phyloP scores from a whole-genome alignment of 306 rosid species.

The Betula pendula region DNA sequence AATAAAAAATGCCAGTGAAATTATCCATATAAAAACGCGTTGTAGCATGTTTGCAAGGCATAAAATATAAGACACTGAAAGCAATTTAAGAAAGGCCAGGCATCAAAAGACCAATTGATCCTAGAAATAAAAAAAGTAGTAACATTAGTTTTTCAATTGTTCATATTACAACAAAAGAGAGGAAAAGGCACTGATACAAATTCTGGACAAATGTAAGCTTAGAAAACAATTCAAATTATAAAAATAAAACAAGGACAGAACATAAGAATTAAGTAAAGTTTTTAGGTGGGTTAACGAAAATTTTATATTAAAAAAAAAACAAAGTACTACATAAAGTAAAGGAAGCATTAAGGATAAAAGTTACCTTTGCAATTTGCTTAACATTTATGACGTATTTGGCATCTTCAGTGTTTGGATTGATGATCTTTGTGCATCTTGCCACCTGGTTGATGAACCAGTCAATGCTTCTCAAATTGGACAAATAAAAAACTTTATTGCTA shows the following conservation, averaged over 20 bases:
- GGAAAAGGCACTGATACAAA: neutral
- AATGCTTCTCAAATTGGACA: slow-evolving; percentile 22
- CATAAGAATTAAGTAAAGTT: neutral
- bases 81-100: neutral
- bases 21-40: neutral
- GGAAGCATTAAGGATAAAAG: neutral
- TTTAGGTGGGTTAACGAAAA: neutral
- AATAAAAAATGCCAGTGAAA: neutral
- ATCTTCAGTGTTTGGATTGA: slow-evolving; percentile 95
- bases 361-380: slow-evolving; percentile 96
- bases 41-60: neutral
- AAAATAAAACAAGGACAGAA: neutral
- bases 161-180: neutral
- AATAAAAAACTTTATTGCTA: neutral
- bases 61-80: neutral
- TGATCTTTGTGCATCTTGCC: slow-evolving; percentile 96
- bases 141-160: neutral
- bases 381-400: slow-evolving; percentile 96
- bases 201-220: neutral
- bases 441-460: slow-evolving; percentile 55
- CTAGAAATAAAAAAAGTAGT: neutral
- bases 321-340: neutral
- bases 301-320: neutral
- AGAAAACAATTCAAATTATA: neutral
- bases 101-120: neutral